Conservation (phyloP, 108 stramenopile species). For the Phaeodactylum tricornutum region DNA sequence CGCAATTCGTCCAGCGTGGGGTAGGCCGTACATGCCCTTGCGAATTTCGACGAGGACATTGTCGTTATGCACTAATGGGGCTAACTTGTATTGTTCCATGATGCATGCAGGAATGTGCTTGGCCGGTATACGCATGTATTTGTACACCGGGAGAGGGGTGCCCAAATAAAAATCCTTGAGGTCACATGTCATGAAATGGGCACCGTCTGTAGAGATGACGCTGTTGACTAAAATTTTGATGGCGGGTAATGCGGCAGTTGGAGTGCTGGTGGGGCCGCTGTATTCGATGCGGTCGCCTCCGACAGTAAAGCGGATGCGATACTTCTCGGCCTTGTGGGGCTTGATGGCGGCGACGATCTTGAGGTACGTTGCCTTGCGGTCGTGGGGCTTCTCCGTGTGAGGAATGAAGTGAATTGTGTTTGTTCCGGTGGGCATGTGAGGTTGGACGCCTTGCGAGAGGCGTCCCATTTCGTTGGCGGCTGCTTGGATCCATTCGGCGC, state of each 20-base stretch:
- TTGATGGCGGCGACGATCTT: constrained; percentile 15
- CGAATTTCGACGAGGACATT: constrained; percentile 16
- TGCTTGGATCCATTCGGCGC: constrained; percentile 6
- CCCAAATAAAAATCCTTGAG: constrained; percentile 26
- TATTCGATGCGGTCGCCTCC: constrained; percentile 23
- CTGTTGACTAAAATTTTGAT: constrained; percentile 25
- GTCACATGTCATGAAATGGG: constrained; percentile 16
- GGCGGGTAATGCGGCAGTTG: constrained; percentile 18
- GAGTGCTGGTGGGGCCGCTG: constrained; percentile 11
- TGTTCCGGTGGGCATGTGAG: constrained; percentile 10
- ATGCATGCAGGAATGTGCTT: background rate
- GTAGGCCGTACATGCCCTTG: constrained; percentile 5
- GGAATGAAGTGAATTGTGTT: constrained; percentile 13
- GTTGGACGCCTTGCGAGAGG: constrained; percentile 11
- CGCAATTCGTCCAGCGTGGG: constrained; percentile 2
- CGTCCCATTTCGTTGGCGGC: constrained; percentile 11
- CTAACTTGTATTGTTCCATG: constrained; percentile 10
- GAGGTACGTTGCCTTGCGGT: constrained; percentile 9
- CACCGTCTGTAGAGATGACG: constrained; percentile 7
- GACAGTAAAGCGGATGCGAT: constrained; percentile 17
- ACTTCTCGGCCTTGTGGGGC: constrained; percentile 21
- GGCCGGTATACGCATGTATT: constrained; percentile 30
- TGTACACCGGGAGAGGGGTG: constrained; percentile 14
- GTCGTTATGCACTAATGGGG: constrained; percentile 7
- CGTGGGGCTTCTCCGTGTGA: background rate